phyloP scores from a whole-genome alignment of 345 rosid species.

The Citrus sp. region DNA sequence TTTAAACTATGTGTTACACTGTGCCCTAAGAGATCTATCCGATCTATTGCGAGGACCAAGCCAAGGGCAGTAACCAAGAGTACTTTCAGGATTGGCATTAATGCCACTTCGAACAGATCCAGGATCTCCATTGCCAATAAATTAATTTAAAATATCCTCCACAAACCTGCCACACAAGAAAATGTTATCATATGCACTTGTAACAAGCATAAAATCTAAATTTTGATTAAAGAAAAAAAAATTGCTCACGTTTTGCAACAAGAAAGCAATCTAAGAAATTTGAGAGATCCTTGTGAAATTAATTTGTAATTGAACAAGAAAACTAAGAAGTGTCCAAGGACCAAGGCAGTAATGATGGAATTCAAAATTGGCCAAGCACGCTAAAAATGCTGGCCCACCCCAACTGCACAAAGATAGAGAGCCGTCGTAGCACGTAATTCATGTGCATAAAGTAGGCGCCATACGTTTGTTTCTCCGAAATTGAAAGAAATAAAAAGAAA shows the following conservation, averaged over 20 bases:
- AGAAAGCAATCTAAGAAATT: neutral
- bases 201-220: neutral
- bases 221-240: no score
- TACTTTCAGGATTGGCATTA: slow-evolving; percentile 39
- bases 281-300: neutral
- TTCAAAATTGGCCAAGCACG: no score
- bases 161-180: neutral
- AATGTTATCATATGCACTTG: neutral
- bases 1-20: slow-evolving; percentile 29
- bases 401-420: no score
- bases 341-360: no score
- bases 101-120: slow-evolving; percentile 30
- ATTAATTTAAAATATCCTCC: neutral
- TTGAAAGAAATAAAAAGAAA: no score
- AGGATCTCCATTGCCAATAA: slow-evolving; percentile 29
- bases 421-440: no score
- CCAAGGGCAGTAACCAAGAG: slow-evolving; percentile 44
- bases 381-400: no score
- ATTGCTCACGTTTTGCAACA: neutral
- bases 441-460: no score
- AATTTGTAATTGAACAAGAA: neutral
- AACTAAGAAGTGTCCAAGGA: no score
- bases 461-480: no score
- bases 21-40: slow-evolving; percentile 32
- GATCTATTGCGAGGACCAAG: slow-evolving; percentile 31